phyloP scores from a whole-genome alignment of 345 rosid species.

The Citrus mangshanensis region DNA sequence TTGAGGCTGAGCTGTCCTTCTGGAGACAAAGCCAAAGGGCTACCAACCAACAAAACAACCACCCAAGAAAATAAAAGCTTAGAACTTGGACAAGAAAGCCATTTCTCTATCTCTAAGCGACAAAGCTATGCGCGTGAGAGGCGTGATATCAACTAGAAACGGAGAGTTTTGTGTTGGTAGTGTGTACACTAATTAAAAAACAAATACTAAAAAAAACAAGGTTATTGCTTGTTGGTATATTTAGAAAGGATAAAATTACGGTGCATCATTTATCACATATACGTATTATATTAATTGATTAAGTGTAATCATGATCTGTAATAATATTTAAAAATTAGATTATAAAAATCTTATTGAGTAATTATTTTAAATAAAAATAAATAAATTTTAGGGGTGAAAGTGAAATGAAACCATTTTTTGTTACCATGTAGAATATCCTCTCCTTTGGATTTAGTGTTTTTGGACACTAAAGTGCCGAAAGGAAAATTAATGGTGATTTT shows the following conservation, averaged over 20 bases:
- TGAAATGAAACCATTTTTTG: neutral
- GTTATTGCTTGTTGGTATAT: neutral
- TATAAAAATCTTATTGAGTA: neutral
- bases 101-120: neutral
- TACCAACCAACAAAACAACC: slow-evolving; percentile 21
- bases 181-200: no score
- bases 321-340: neutral
- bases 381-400: neutral
- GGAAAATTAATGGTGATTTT: neutral
- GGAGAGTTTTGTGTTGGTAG: neutral
- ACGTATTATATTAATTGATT: no score
- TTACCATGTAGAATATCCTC: neutral
- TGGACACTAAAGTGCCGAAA: neutral
- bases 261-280: no score
- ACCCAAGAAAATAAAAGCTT: neutral
- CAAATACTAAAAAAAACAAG: neutral
- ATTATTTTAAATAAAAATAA: neutral
- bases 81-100: neutral
- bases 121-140: neutral
- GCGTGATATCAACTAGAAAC: neutral
- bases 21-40: neutral
- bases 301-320: no score
- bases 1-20: slow-evolving; percentile 17
- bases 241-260: neutral
- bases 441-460: neutral